phyloP scores from a whole-genome alignment of 345 rosid genomes.

The Ricinus communis region DNA sequence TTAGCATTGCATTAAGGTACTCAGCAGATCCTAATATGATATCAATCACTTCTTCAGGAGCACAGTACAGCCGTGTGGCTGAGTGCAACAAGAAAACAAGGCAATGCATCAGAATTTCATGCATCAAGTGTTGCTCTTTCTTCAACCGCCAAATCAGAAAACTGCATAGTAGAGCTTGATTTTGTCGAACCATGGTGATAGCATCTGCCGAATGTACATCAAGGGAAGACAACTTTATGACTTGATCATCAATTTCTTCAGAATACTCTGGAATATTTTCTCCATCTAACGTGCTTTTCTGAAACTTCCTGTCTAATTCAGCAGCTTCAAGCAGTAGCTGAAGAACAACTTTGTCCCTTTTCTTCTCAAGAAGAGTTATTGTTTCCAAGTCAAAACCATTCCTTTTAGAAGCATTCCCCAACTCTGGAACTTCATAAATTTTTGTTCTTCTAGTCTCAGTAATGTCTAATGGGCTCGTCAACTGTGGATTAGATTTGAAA shows the following conservation, averaged over 20 bases:
- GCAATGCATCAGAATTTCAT: conserved; percentile 71
- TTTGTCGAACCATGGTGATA: conserved; percentile 73
- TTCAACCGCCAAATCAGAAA: conserved; percentile 59
- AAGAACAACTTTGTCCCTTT: conserved; percentile 71
- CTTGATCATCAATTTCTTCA: conserved; percentile 46
- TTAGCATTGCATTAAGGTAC: conserved; percentile 52
- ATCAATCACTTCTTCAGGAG: conserved; percentile 58
- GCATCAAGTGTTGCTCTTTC: conserved; percentile 62
- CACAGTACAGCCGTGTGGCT: conserved; percentile 62
- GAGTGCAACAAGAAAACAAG: conserved; percentile 67
- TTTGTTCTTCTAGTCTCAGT: conserved; percentile 27
- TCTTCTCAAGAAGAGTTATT: conserved; percentile 56
- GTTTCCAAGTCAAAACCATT: conserved; percentile 38
- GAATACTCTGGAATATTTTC: conserved; percentile 27
- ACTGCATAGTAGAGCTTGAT: conserved; percentile 59
- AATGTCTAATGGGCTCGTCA: conserved; percentile 20
- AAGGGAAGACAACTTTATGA: conserved; percentile 49
- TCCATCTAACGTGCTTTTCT: conserved; percentile 31
- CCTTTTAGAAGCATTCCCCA: conserved; percentile 33
- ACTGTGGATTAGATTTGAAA: conserved; percentile 35
- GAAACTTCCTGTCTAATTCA: conserved; percentile 57
- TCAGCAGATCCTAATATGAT: conserved; percentile 61
- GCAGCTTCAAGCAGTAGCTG: conserved; percentile 72
- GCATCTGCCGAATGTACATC: conserved; percentile 64
- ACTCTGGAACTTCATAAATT: conserved; percentile 29